Evolutionary conservation across 768 basidiomycete species (phyloP), one percentile per base, ranked within the genome.

Genomic region (Tulasnella sp.): DNA sequence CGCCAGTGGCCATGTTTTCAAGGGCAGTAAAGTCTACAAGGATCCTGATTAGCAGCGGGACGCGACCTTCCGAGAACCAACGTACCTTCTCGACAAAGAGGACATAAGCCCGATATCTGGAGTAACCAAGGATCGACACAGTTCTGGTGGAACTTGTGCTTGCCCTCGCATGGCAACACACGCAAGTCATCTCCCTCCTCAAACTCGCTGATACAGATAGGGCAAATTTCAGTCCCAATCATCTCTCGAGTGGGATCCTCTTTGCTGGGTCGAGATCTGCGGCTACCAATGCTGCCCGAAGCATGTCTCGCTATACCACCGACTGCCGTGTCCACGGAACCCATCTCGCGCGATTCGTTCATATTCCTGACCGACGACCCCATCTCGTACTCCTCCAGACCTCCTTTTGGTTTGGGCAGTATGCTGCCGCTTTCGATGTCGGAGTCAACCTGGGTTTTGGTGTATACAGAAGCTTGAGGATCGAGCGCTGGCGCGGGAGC

Each of bases 81-180:
- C 86, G 69, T 79, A 94, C 94, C 94, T 84, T 96, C 91, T 79
- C 96, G 87, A 82, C 96, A 97, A 37, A 97, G 88, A 6, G 96
- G 96, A 83, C 97, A 97, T 39, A 93, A 91, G 76, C 91, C 91
- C 0, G 95, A 96, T 36, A 97, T 86, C 80, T 96, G 90, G 67
- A 99, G 85, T 54, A 99, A 84, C 96, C 96, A 97, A 40, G 91
- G 93, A 83, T 97, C 96, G 75, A 97, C 95, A 81, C 96, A 97
- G 49, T 85, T 84, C 80, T 92, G 90, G 80, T 99, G 96, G 85
- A 97, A 99, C 77, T 88, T 86, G 81, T 98, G 96, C 79, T 93
- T 90, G 67, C 92, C 92, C 81, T 96, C 93, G 83, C 96, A 98
- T 0, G 96, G 96, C 69, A 98, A 83, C 52, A 97, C 87, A 31